phyloP scores from a whole-genome alignment of 2,329 filamentous ascomycete species.

The Ploettnerulaceae sp. region DNA sequence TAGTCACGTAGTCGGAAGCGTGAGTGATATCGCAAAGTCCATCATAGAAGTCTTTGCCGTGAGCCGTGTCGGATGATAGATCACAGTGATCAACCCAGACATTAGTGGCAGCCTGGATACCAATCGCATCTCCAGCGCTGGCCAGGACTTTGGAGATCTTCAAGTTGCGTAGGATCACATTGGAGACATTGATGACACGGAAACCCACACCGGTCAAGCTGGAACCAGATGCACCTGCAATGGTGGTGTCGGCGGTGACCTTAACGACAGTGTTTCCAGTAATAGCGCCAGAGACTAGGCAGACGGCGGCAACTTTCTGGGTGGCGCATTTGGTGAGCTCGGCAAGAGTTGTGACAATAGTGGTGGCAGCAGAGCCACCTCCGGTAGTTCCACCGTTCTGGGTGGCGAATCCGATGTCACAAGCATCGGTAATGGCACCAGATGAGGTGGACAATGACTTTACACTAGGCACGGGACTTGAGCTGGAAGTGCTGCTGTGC shows the following conservation, averaged over 20 bases:
- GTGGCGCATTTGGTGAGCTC: conserved; percentile 43
- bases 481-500: background rate
- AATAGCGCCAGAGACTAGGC: conserved; percentile 22
- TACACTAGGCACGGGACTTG: background rate
- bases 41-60: conserved; percentile 59
- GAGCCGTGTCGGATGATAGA: conserved; percentile 52
- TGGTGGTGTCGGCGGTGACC: conserved; percentile 46
- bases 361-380: conserved; percentile 49
- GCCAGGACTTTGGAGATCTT: conserved; percentile 54
- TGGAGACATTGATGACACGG: conserved; percentile 46
- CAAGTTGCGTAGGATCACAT: conserved; percentile 61
- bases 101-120: conserved; percentile 36
- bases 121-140: conserved; percentile 53
- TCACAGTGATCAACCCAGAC: conserved; percentile 67
- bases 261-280: conserved; percentile 41
- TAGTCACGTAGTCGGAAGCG: conserved; percentile 55
- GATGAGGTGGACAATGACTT: background rate
- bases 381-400: conserved; percentile 14
- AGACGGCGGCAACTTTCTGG: background rate
- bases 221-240: conserved; percentile 40
- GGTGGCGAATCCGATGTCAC: conserved; percentile 6
- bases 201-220: conserved; percentile 24
- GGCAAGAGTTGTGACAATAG: conserved; percentile 48
- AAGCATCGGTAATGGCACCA: conserved; percentile 8
- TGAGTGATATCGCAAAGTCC: conserved; percentile 61